Evolutionary conservation across 352 stramenopile species (phyloP).

Genomic region (Globisporangium abappressorium): DNA sequence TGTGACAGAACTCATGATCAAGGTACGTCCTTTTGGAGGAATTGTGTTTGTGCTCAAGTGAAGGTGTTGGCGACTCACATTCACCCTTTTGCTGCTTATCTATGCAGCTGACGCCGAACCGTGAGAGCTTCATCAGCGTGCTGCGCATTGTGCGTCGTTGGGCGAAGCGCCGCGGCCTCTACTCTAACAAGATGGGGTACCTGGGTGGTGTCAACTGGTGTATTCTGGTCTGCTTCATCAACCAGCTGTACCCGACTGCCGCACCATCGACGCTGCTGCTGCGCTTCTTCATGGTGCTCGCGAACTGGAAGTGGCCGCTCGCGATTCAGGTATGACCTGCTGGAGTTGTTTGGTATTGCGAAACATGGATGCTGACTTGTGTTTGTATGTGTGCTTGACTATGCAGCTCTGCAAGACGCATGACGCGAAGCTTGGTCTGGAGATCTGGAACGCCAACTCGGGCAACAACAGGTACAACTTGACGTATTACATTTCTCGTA

Average conservation of each 20-base stretch:
- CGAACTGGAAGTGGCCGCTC: conserved; percentile 89
- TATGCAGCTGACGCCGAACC: conserved; percentile 68
- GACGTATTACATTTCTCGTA: background rate
- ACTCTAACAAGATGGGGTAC: conserved; percentile 99
- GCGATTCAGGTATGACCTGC: conserved; percentile 73
- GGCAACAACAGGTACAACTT: conserved; percentile 65
- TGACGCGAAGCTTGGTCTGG: conserved; percentile 80
- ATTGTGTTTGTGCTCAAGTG: background rate
- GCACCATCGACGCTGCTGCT: conserved; percentile 80
- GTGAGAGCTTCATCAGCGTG: conserved; percentile 86
- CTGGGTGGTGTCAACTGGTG: conserved; percentile 98
- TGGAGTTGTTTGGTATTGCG: conserved; percentile 1
- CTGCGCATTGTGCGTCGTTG: conserved; percentile 86
- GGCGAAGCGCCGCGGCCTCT: conserved; percentile 93
- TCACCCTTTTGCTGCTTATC: background rate
- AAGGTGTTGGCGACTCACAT: conserved; percentile 5
- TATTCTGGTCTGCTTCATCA: conserved; percentile 97
- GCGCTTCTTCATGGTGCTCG: conserved; percentile 90
- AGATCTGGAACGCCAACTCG: conserved; percentile 88
- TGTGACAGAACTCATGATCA: conserved; percentile 92
- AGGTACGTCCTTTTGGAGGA: conserved; percentile 29
- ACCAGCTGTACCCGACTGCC: conserved; percentile 86
- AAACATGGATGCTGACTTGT: conserved; percentile 10
- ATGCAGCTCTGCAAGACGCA: conserved; percentile 81
- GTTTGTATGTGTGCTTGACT: background rate